These are phyloP conservation scores for Moesziomyces sp. DNA, from an alignment of 1,284 basidiomycete genomes.

Conservation along the genomic window DNA sequence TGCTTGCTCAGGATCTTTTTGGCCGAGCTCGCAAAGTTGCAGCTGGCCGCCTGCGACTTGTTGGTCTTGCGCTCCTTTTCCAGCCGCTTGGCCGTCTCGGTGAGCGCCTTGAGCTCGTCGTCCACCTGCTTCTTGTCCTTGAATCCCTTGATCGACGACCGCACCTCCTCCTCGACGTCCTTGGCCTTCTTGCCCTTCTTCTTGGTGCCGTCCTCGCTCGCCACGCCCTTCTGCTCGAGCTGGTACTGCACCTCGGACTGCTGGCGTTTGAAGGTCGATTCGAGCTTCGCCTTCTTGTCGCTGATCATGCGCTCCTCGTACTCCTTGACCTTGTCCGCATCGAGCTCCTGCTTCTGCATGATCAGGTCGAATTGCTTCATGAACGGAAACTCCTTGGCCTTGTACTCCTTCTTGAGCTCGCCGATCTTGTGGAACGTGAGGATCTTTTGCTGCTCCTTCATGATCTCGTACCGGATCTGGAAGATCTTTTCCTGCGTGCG, in stretches of 20 bases:
- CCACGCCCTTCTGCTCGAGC: conserved; percentile 46
- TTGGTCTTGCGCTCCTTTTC: conserved; percentile 83
- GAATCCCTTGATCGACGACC: conserved; percentile 47
- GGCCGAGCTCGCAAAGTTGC: conserved; percentile 71
- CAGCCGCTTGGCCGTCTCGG: conserved; percentile 80
- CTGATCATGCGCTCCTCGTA: conserved; percentile 78
- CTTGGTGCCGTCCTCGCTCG: conserved; percentile 27
- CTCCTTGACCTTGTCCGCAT: conserved; percentile 86
- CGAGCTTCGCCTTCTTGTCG: conserved; percentile 77
- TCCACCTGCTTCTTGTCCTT: conserved; percentile 64
- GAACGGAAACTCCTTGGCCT: conserved; percentile 75
- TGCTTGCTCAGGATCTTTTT: conserved; percentile 73
- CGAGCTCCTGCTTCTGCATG: conserved; percentile 88
- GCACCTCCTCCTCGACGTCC: conserved; percentile 49
- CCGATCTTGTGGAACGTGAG: conserved; percentile 71
- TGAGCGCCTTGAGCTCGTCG: conserved; percentile 76
- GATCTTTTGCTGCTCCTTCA: conserved; percentile 66
- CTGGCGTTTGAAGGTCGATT: conserved; percentile 74
- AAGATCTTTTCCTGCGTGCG: conserved; percentile 57
- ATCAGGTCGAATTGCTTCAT: conserved; percentile 67
- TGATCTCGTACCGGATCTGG: conserved; percentile 63
- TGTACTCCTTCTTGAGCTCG: conserved; percentile 72
- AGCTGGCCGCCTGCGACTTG: conserved; percentile 73
- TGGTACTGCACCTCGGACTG: conserved; percentile 62
- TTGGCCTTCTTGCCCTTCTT: conserved; percentile 57